Conservation (phyloP, 495 filamentous ascomycete species). For the Penicillium silybi region DNA sequence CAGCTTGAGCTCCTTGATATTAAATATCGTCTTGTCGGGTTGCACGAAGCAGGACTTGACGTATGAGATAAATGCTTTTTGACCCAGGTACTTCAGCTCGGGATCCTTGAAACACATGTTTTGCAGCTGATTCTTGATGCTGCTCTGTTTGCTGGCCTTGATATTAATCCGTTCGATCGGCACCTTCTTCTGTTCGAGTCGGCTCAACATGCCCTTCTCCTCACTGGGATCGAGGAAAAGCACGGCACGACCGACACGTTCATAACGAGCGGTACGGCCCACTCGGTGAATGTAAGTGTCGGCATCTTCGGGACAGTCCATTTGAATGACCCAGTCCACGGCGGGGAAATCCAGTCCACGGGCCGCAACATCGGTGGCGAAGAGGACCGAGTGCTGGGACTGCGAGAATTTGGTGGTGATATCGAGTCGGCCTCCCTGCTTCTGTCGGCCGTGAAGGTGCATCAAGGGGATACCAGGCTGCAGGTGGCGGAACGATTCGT, state of each 20-base stretch:
- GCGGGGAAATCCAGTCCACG: constrained; percentile 93
- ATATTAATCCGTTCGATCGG: constrained; percentile 80
- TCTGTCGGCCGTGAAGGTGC: constrained; percentile 92
- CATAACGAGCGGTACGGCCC: constrained; percentile 90
- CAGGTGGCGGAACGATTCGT: constrained; percentile 86
- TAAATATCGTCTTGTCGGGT: constrained; percentile 89
- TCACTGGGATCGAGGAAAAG: constrained; percentile 90
- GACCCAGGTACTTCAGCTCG: constrained; percentile 89
- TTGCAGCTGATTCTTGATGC: constrained; percentile 76
- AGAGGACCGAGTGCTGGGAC: constrained; percentile 77
- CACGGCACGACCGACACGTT: constrained; percentile 80
- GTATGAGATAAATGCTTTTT: constrained; percentile 93
- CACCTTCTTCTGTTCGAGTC: constrained; percentile 83
- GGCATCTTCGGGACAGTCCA: constrained; percentile 92
- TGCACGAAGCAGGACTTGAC: constrained; percentile 78
- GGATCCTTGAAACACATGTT: constrained; percentile 94
- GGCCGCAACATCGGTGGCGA: constrained; percentile 92
- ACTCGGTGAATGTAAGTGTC: constrained; percentile 98
- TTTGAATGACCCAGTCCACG: constrained; percentile 95
- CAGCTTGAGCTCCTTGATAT: constrained; percentile 71
- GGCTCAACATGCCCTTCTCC: constrained; percentile 77
- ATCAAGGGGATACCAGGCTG: constrained; percentile 95
- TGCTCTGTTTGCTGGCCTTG: constrained; percentile 82
- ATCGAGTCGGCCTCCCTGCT: constrained; percentile 80
- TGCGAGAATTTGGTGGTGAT: constrained; percentile 78